Percentiles rank a stretch among this genome's conserved stretches.
These are phyloP conservation scores for Papiliotrema laurentii DNA, from an alignment of 1,284 basidiomycete species.

Conservation along the genomic window DNA sequence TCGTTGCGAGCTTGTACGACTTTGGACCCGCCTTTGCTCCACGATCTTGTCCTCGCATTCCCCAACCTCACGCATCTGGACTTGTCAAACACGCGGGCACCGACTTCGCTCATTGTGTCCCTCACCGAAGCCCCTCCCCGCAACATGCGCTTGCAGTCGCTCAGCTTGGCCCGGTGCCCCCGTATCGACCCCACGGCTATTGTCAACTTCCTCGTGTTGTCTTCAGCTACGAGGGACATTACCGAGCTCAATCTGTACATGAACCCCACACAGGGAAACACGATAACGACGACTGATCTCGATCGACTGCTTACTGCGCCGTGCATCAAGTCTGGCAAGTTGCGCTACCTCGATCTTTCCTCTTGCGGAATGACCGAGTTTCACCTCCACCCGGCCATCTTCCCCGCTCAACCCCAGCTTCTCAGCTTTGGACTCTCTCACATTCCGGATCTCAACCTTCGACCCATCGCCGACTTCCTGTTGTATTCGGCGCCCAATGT, in stretches of 20 bases:
- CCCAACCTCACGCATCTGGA: slow-evolving; percentile 50
- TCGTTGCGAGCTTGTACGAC: slow-evolving; percentile 80
- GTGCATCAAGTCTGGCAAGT: slow-evolving; percentile 68
- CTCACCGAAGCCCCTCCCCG: slow-evolving; percentile 54
- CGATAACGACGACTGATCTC: slow-evolving; percentile 67
- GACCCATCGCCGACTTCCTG: slow-evolving; percentile 66
- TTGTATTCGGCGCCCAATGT: slow-evolving; percentile 65
- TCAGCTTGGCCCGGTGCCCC: slow-evolving; percentile 84
- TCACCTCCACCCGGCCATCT: slow-evolving; percentile 52
- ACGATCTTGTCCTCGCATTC: slow-evolving; percentile 60
- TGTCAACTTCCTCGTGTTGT: slow-evolving; percentile 66
- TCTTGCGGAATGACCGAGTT: slow-evolving; percentile 67
- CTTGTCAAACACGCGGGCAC: slow-evolving; percentile 61
- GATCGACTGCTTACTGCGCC: slow-evolving; percentile 70
- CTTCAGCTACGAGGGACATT: slow-evolving; percentile 59
- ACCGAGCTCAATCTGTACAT: slow-evolving; percentile 84
- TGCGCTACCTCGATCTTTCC: slow-evolving; percentile 87
- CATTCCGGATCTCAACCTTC: slow-evolving; percentile 67
- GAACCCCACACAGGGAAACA: slow-evolving; percentile 78
- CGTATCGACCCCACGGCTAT: slow-evolving; percentile 76
- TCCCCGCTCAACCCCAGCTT: slow-evolving; percentile 66
- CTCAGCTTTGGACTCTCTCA: slow-evolving; percentile 84
- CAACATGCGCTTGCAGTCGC: slow-evolving; percentile 65
- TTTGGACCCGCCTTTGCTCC: slow-evolving; percentile 65
- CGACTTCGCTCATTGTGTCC: slow-evolving; percentile 52